A percentile compares a stretch with the other conserved stretches of the same genome.
Conservation (phyloP, 2,329 filamentous ascomycete genomes). For the Myriosclerotinia scirpicola region DNA sequence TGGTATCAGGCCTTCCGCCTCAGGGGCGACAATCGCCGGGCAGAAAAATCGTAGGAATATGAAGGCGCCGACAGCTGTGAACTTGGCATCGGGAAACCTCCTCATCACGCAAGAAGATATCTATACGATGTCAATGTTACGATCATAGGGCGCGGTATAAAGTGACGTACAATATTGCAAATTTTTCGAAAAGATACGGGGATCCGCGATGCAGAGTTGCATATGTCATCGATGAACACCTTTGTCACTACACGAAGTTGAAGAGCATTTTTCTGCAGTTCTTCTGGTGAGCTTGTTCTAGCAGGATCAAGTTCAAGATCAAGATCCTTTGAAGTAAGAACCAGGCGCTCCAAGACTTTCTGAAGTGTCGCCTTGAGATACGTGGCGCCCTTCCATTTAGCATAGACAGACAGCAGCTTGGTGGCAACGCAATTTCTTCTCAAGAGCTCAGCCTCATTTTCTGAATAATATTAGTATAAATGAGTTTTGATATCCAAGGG, state of each 20-base stretch:
- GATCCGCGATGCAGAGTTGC: slow-evolving; percentile 60
- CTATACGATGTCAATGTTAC: slow-evolving; percentile 37
- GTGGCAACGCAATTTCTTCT: slow-evolving; percentile 70
- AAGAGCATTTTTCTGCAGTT: slow-evolving; percentile 64
- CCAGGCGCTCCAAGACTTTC: slow-evolving; percentile 64
- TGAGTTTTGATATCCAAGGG: background rate
- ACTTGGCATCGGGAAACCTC: slow-evolving; percentile 68
- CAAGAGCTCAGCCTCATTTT: slow-evolving; percentile 67
- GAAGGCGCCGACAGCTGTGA: slow-evolving; percentile 69
- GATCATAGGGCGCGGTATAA: background rate
- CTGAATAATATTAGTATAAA: slow-evolving; percentile 40
- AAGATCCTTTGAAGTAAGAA: slow-evolving; percentile 65
- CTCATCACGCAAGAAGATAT: slow-evolving; percentile 64
- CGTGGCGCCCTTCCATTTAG: slow-evolving; percentile 66
- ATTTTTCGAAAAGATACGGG: slow-evolving; percentile 65
- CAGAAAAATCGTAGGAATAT: slow-evolving; percentile 73
- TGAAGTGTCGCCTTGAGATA: slow-evolving; percentile 66
- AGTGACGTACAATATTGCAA: slow-evolving; percentile 58
- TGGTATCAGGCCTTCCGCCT: slow-evolving; percentile 64
- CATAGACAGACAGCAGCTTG: slow-evolving; percentile 70
- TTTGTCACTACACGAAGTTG: slow-evolving; percentile 67
- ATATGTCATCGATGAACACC: slow-evolving; percentile 71
- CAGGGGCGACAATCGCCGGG: slow-evolving; percentile 68
- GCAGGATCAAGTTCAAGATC: slow-evolving; percentile 68
- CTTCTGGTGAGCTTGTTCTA: slow-evolving; percentile 58